These are phyloP conservation scores for Forsythia suspensa DNA, from an alignment of 257 asterid genomes.

Conservation along the genomic window DNA sequence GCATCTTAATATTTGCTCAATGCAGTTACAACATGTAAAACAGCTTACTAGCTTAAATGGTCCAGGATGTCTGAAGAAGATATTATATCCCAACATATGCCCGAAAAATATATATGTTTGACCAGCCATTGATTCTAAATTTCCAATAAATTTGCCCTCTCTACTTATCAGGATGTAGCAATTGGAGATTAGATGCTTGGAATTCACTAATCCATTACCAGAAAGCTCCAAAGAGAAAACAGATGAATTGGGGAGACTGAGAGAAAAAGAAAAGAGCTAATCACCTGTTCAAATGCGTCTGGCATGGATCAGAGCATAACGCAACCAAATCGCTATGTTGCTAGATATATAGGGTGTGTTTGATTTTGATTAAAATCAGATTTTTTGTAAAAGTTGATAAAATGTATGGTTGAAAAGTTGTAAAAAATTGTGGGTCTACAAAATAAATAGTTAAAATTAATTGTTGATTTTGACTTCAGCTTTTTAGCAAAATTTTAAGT, in stretches of 20 bases:
- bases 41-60: not conserved
- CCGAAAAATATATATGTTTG: not conserved
- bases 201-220: not conserved
- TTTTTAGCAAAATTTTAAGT: too few relatives aligned
- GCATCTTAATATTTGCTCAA: not conserved
- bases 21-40: not conserved
- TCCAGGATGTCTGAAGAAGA: not conserved
- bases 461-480: too few relatives aligned
- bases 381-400: too few relatives aligned
- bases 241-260: not conserved
- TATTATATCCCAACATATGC: not conserved
- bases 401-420: too few relatives aligned
- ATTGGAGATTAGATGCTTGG: not conserved
- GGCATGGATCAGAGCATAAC: not conserved
- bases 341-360: not conserved
- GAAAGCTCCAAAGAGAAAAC: not conserved
- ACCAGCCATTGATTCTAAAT: not conserved
- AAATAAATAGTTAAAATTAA: too few relatives aligned
- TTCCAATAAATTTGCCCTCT: not conserved
- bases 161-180: not conserved
- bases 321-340: not conserved
- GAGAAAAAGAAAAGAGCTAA: not conserved
- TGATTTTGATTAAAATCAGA: too few relatives aligned
- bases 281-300: not conserved
- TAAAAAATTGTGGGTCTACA: too few relatives aligned